Percentiles rank a stretch among this genome's conserved stretches.
phyloP scores from a whole-genome alignment of 345 rosid genomes.

The Lepidium africanum region DNA sequence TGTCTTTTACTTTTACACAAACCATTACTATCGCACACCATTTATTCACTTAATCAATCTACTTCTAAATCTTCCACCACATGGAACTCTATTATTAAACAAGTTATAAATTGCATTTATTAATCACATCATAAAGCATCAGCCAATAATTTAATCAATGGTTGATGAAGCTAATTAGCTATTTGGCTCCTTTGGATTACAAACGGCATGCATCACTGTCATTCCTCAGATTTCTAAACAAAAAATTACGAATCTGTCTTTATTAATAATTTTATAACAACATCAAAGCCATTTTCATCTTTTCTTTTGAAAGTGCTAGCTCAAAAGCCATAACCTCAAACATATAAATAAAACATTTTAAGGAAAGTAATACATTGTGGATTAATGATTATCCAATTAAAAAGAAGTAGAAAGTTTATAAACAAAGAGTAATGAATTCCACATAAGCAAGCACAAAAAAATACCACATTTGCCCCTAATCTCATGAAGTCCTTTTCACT shows the following conservation, averaged over 20 bases:
- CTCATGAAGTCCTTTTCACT: background rate
- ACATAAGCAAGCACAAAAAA: background rate
- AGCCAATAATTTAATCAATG: background rate
- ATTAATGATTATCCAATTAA: background rate
- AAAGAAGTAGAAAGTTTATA: background rate
- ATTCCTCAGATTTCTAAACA: background rate
- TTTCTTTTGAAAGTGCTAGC: background rate
- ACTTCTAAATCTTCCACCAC: constrained; percentile 7
- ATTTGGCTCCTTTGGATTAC: constrained; percentile 20
- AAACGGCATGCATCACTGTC: constrained; percentile 5
- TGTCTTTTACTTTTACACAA: constrained; percentile 6
- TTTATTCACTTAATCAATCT: background rate
- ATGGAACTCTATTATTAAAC: background rate
- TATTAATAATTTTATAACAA: background rate
- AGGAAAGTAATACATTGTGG: background rate
- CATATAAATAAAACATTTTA: background rate
- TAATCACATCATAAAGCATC: background rate
- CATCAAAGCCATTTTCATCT: background rate
- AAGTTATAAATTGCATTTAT: background rate
- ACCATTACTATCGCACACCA: background rate
- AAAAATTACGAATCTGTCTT: constrained; percentile 12
- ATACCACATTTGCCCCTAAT: background rate
- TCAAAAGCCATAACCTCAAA: constrained; percentile 8
- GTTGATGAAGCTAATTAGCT: constrained; percentile 3
- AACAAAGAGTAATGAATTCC: background rate